These are phyloP conservation scores for Boletus subcaerulescens DNA, from an alignment of 768 basidiomycete genomes.

Conservation along the genomic window DNA sequence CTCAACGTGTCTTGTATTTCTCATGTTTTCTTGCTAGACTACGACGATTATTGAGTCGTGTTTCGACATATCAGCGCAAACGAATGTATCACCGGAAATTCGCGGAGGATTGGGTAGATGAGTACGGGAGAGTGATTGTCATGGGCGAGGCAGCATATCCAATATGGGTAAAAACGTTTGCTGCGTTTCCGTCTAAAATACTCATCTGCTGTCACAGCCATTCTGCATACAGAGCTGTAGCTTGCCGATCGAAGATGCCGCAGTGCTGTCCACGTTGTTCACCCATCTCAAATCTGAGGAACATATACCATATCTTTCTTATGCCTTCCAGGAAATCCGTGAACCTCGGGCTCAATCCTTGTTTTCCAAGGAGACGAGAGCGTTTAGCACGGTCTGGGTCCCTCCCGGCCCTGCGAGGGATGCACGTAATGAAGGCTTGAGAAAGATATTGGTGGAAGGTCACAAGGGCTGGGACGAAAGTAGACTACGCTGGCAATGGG, in stretches of 20 bases:
- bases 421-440: conserved; percentile 40
- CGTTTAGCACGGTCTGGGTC: conserved; percentile 40
- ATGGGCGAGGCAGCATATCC: conserved; percentile 65
- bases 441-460: conserved; percentile 22
- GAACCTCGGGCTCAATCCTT: conserved; percentile 46
- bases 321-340: conserved; percentile 60
- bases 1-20: not conserved
- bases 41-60: conserved; percentile 34
- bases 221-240: conserved; percentile 41
- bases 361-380: conserved; percentile 43
- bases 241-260: conserved; percentile 34
- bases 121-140: conserved; percentile 48
- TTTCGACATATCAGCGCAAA: conserved; percentile 38
- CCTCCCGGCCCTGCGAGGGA: conserved; percentile 46
- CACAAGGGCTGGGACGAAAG: conserved; percentile 48
- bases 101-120: conserved; percentile 53
- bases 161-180: conserved; percentile 39
- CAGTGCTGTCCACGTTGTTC: conserved; percentile 33
- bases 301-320: conserved; percentile 49
- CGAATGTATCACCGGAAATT: conserved; percentile 35
- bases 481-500: conserved; percentile 51
- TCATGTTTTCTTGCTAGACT: conserved; percentile 32
- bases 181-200: not conserved
- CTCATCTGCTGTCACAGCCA: conserved; percentile 37
- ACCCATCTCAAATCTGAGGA: conserved; percentile 45